A percentile compares a stretch with the other conserved stretches of the same genome.
Conservation (phyloP, 176 grass and related monocot species). For the Carex kokanica region DNA sequence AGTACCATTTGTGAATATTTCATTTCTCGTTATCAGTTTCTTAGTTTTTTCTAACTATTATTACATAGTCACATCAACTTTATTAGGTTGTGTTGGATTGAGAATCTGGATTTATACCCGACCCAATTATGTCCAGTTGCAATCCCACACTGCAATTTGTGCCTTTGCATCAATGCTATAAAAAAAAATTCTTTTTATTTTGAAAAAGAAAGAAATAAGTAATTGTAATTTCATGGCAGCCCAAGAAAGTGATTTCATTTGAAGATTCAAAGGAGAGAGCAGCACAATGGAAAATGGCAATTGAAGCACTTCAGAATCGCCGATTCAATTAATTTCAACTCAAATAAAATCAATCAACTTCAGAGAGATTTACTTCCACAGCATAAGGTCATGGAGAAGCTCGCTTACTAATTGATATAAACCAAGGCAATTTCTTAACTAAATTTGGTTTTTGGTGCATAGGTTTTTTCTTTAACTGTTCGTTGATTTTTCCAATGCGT, state of each 20-base stretch:
- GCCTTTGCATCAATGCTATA: background rate
- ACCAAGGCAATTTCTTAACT: conserved; percentile 27
- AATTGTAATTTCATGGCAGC: conserved; percentile 37
- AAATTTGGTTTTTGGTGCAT: conserved; percentile 26
- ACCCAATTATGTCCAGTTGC: background rate
- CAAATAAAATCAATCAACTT: conserved; percentile 24
- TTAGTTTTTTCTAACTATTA: background rate
- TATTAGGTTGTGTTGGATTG: background rate
- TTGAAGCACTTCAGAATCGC: conserved; percentile 77
- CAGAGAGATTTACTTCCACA: background rate
- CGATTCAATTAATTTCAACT: conserved; percentile 41
- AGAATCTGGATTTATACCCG: background rate
- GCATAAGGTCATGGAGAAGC: background rate
- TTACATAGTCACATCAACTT: background rate
- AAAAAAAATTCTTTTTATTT: conserved; percentile 14
- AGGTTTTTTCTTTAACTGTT: conserved; percentile 24
- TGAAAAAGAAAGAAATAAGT: background rate
- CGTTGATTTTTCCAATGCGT: background rate
- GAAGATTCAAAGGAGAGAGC: conserved; percentile 83
- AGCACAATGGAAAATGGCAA: conserved; percentile 93
- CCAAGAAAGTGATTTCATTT: conserved; percentile 81
- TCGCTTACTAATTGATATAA: conserved; percentile 22
- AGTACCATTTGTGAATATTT: background rate
- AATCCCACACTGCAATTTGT: background rate
- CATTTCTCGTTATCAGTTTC: background rate